These are phyloP conservation scores for Catenaria anguillulae DNA, from an alignment of 371 early-diverging fungal genomes.

Conservation along the genomic window DNA sequence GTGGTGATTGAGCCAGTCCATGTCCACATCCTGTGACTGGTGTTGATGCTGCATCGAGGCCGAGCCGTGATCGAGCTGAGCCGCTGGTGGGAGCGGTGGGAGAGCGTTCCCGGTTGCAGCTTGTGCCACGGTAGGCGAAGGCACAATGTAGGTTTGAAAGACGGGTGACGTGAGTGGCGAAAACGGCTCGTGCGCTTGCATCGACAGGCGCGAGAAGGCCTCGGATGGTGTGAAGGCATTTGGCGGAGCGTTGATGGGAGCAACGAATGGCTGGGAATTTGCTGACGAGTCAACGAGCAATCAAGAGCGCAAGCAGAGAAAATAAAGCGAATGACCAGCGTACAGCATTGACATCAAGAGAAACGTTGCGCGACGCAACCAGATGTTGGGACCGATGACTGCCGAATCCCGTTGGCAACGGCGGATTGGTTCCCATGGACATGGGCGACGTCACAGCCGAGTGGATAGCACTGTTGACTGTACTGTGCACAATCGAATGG, in stretches of 20 bases:
- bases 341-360: not conserved
- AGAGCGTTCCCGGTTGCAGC: too few species aligned
- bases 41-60: too few species aligned
- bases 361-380: not conserved
- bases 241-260: not conserved
- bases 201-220: not conserved
- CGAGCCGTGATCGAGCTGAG: too few species aligned
- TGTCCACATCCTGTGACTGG: not conserved
- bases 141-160: not conserved
- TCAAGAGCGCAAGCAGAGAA: not conserved
- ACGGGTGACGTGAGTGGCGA: conserved; percentile 1
- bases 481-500: too few species aligned
- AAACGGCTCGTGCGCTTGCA: not conserved
- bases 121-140: not conserved
- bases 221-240: not conserved
- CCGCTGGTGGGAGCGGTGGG: not conserved
- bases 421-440: not conserved
- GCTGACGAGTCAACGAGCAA: not conserved
- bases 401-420: not conserved
- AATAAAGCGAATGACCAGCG: not conserved
- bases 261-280: not conserved
- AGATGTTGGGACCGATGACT: not conserved
- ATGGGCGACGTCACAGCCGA: too few species aligned
- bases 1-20: not conserved
- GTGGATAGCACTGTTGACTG: too few species aligned